Conservation (phyloP, 371 early-diverging fungal genomes). For the Mucor piriformis region DNA sequence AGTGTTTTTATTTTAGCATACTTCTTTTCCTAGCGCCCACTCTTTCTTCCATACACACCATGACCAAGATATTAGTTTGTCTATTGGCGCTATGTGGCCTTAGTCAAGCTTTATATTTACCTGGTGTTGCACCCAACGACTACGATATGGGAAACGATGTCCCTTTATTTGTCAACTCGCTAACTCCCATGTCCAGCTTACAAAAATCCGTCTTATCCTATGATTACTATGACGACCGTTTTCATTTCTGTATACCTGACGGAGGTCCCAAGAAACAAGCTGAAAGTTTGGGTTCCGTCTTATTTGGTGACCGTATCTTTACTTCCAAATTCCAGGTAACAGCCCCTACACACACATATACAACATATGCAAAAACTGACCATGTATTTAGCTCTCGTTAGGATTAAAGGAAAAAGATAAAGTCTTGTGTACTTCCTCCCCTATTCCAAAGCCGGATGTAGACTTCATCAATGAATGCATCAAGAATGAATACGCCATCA, state of each 20-base stretch:
- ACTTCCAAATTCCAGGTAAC: slow-evolving; percentile 82
- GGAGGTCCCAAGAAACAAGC: slow-evolving; percentile 68
- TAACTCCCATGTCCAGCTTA: slow-evolving; percentile 74
- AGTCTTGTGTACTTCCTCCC: slow-evolving; percentile 61
- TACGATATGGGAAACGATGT: slow-evolving; percentile 74
- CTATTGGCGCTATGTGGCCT: slow-evolving; percentile 17
- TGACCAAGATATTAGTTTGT: slow-evolving; percentile 14
- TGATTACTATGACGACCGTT: slow-evolving; percentile 80
- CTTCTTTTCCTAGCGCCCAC: background rate
- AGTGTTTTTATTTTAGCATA: background rate
- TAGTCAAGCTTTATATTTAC: slow-evolving; percentile 79
- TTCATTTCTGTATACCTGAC: slow-evolving; percentile 86
- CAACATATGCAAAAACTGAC: background rate
- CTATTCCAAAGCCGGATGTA: slow-evolving; percentile 73
- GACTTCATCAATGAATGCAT: slow-evolving; percentile 87
- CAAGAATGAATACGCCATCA: slow-evolving; percentile 77
- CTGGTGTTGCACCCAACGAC: slow-evolving; percentile 92
- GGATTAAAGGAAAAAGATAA: slow-evolving; percentile 56
- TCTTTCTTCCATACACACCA: background rate
- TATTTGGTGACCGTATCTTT: slow-evolving; percentile 96
- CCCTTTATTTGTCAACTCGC: slow-evolving; percentile 85
- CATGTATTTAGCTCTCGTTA: slow-evolving; percentile 26
- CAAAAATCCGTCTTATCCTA: slow-evolving; percentile 82
- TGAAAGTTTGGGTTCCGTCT: slow-evolving; percentile 88
- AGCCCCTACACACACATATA: background rate